These are phyloP conservation scores for Allomyces arbusculus DNA, from an alignment of 192 early-diverging fungal genomes.

Conservation along the genomic window DNA sequence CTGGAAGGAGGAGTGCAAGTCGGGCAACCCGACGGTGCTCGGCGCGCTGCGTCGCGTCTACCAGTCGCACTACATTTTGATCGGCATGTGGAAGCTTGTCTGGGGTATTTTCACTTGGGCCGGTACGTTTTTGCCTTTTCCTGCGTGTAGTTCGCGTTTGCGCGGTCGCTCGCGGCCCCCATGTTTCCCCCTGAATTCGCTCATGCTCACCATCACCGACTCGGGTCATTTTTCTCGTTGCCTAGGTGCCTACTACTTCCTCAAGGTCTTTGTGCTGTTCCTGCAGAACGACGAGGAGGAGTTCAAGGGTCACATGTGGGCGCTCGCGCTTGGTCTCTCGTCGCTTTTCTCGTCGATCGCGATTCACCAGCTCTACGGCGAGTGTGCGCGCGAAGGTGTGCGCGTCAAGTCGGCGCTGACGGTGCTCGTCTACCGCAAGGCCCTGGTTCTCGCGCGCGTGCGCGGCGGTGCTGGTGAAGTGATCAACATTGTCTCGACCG, in stretches of 20 bases:
- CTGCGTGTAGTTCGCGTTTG: too few species aligned
- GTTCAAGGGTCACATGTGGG: conserved; percentile 5
- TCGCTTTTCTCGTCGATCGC: conserved; percentile 8
- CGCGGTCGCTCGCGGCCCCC: too few species aligned
- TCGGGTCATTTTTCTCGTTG: too few species aligned
- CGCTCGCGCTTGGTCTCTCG: conserved; percentile 17
- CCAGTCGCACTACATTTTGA: conserved; percentile 22
- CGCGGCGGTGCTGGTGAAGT: conserved; percentile 44
- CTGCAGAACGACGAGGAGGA: conserved; percentile 11
- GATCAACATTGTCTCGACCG: conserved; percentile 49
- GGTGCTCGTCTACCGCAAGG: conserved; percentile 36
- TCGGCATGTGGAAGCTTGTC: conserved; percentile 39
- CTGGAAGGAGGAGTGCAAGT: not conserved
- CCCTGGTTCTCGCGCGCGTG: conserved; percentile 34
- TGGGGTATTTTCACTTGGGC: conserved; percentile 42
- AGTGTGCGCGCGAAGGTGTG: conserved; percentile 17
- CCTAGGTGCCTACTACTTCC: conserved; percentile 33
- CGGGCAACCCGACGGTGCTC: not conserved
- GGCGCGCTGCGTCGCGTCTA: conserved; percentile 32
- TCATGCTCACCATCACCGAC: too few species aligned
- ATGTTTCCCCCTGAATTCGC: too few species aligned
- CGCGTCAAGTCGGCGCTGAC: conserved; percentile 5
- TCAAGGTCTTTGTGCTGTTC: conserved; percentile 20
- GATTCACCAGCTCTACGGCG: conserved; percentile 20
- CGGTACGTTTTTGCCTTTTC: conserved; percentile 28